Conservation (phyloP, 176 grass and related monocot species). For the Triticum monococcum region DNA sequence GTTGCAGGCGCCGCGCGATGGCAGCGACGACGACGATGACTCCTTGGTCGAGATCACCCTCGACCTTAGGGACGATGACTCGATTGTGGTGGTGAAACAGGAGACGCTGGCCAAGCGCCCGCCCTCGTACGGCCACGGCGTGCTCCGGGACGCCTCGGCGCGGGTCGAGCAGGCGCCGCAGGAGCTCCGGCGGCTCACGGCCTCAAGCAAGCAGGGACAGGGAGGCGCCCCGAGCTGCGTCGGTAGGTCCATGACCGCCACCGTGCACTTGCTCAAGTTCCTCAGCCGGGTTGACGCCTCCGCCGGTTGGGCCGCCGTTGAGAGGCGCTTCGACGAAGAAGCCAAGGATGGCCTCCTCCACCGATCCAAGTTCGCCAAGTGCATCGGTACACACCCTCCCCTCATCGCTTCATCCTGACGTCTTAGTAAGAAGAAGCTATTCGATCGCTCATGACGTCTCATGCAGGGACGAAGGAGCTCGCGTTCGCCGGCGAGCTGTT, state of each 20-base stretch:
- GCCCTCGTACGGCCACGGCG: too few species aligned
- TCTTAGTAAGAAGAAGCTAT: neutral
- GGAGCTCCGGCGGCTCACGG: too few species aligned
- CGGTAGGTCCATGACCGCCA: slow-evolving; percentile 58
- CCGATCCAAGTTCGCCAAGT: slow-evolving; percentile 73
- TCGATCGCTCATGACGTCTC: neutral
- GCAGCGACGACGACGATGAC: too few species aligned
- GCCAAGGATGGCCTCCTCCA: slow-evolving; percentile 52
- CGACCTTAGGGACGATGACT: too few species aligned
- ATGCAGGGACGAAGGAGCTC: slow-evolving; percentile 60
- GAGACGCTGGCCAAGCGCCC: too few species aligned
- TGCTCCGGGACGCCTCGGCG: too few species aligned
- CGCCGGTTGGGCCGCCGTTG: slow-evolving; percentile 53
- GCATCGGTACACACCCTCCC: slow-evolving; percentile 51
- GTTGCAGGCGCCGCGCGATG: too few species aligned
- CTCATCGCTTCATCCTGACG: neutral
- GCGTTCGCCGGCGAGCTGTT: slow-evolving; percentile 83
- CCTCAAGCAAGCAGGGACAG: too few species aligned
- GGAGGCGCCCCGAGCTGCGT: neutral
- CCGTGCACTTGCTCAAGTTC: slow-evolving; percentile 80
- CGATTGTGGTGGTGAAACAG: too few species aligned
- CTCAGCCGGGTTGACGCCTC: slow-evolving; percentile 54
- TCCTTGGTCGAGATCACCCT: too few species aligned
- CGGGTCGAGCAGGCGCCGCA: too few species aligned
- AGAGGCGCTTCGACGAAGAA: slow-evolving; percentile 63